Base-by-base conservation (phyloP, 2,329 filamentous ascomycete species). In the Fusarium clavum region DNA sequence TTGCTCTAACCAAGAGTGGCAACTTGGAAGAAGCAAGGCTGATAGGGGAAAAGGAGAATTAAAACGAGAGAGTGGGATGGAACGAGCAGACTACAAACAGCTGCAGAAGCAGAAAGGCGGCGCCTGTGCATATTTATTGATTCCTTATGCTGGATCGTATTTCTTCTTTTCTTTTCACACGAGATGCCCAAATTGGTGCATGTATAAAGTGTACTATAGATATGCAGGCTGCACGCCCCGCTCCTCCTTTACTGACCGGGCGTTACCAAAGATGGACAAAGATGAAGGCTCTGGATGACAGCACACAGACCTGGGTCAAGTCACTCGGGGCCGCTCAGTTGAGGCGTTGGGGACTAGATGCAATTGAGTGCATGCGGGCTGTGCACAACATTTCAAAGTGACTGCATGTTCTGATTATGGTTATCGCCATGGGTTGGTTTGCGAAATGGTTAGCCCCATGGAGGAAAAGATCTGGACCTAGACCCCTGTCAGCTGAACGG, bases 401-500 rank as follows among this genome's bases (percentile, higher is more conserved):
- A 41, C 49, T 41, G 49, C 49, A 41, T 52, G n/a, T 16, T 25
- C 12, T 41, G 22, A 18, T n/a, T 38, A 51, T 51, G 22, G 22
- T 38, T 51, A 51, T 32, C 18, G 25, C 10, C 10, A 41, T 43
- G 13, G 49, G 49, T 53, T 27, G 18, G 10, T 8, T 43, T 27
- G 34, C 20, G 49, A 53, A 10, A 25, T 38, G n/a, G 25, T 59
- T 63, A 29, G 25, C 30, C 34, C 47, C 22, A n/a, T 12, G 7
- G 25, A 40, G 29, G 13, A 11, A 24, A 43, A 24, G 22, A 32
- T 44, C 3, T 30, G 13, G 49, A 43, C 49, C 62, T 66, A 67
- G 24, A 61, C 47, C 62, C 63, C 44, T 66, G 63, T 67, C 43
- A 55, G 62, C 63, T 67, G 63, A 66, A 66, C 12, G 22, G 4